Percentiles rank a stretch among this genome's conserved stretches.
Conservation (phyloP, 2,329 filamentous ascomycete species). For the Trichocomaceae sp. region DNA sequence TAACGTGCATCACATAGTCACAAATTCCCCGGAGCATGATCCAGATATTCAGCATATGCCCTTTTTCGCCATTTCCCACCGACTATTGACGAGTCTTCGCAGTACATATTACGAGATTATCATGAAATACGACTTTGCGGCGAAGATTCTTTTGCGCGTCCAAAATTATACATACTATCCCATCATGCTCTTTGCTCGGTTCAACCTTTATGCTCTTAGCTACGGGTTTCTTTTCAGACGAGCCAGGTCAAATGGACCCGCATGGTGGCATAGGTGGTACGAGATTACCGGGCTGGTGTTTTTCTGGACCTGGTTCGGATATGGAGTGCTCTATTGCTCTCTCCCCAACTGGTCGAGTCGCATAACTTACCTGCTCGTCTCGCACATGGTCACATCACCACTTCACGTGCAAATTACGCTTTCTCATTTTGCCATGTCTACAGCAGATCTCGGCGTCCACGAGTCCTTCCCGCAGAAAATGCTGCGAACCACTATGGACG, state of each 20-base stretch:
- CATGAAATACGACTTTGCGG: conserved; percentile 70
- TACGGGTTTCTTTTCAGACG: conserved; percentile 71
- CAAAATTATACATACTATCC: conserved; percentile 81
- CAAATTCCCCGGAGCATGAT: conserved; percentile 90
- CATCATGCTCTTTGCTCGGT: conserved; percentile 70
- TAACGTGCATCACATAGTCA: conserved; percentile 95
- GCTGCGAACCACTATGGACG: conserved; percentile 88
- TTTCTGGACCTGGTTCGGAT: conserved; percentile 86
- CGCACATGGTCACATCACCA: conserved; percentile 72
- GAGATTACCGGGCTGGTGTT: conserved; percentile 68
- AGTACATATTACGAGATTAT: conserved; percentile 79
- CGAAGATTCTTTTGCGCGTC: conserved; percentile 62
- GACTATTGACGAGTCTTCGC: conserved; percentile 64
- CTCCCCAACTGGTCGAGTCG: conserved; percentile 65
- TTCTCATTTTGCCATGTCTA: conserved; percentile 91
- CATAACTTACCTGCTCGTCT: conserved; percentile 68
- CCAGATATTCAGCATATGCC: conserved; percentile 91
- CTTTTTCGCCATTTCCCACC: conserved; percentile 79
- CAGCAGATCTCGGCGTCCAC: conserved; percentile 70
- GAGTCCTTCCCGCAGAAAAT: conserved; percentile 89
- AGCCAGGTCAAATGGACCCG: conserved; percentile 66
- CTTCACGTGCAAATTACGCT: conserved; percentile 86
- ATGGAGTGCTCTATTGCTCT: conserved; percentile 65
- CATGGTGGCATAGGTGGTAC: conserved; percentile 77
- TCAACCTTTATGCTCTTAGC: conserved; percentile 78